A percentile compares a stretch with the other conserved stretches of the same genome.
phyloP scores from a whole-genome alignment of 179 eudicot genomes.

The Silene vulgaris region DNA sequence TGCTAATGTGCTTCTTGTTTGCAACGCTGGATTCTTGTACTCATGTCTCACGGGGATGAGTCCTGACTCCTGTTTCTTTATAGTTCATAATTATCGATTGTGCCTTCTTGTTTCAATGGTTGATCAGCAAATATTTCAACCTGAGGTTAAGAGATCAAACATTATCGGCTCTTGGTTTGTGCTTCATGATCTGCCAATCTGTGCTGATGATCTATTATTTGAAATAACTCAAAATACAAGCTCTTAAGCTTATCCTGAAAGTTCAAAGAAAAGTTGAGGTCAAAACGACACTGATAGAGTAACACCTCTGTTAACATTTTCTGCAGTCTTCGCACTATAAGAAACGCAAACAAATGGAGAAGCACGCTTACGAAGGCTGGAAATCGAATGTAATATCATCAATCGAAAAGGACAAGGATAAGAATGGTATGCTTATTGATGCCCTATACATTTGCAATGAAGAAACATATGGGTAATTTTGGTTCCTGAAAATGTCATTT shows the following conservation, averaged over 20 bases:
- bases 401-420: constrained; percentile 39
- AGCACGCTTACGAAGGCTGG: constrained; percentile 67
- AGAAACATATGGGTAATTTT: background rate
- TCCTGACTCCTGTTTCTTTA: no score
- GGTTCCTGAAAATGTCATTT: constrained; percentile 1
- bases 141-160: no score
- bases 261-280: no score
- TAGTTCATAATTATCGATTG: no score
- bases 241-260: no score
- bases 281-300: background rate
- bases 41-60: no score
- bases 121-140: no score
- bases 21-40: no score
- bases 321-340: constrained; percentile 65
- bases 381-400: constrained; percentile 64
- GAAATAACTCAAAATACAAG: background rate
- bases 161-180: no score
- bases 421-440: constrained; percentile 29
- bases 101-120: no score
- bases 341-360: constrained; percentile 63
- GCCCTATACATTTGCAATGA: background rate
- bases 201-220: background rate
- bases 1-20: no score
- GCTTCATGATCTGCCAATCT: no score
- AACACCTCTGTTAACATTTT: background rate